These are phyloP conservation scores for Achaetomium macrosporum DNA, from an alignment of 2,329 filamentous ascomycete species.

Conservation along the genomic window DNA sequence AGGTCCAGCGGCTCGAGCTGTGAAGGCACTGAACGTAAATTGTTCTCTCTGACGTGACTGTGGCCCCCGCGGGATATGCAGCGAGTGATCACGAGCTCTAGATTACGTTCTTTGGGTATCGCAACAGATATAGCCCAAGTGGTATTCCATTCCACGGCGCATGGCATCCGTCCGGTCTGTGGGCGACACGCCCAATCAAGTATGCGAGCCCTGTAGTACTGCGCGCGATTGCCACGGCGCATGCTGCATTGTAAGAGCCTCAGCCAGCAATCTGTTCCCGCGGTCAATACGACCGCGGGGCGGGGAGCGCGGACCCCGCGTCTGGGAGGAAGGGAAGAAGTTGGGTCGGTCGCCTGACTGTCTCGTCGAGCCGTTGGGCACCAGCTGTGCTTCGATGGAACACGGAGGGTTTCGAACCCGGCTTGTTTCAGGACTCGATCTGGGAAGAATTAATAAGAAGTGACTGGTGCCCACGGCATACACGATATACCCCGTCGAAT, in stretches of 20 bases:
- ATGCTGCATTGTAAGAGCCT: conserved; percentile 3
- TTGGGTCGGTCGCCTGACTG: neutral
- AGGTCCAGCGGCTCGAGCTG: neutral
- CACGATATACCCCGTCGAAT: neutral
- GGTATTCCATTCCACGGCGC: neutral
- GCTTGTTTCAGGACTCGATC: conserved; percentile 7
- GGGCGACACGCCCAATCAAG: too few relatives aligned
- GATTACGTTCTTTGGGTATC: too few relatives aligned
- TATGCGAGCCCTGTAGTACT: neutral
- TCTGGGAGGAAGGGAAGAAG: neutral
- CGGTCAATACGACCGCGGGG: neutral
- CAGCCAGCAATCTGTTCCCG: conserved; percentile 1
- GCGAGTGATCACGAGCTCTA: conserved; percentile 3
- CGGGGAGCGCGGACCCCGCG: neutral
- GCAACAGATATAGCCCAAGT: neutral
- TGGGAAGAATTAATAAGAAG: neutral
- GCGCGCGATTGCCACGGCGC: neutral
- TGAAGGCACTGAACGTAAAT: too few relatives aligned
- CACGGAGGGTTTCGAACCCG: neutral
- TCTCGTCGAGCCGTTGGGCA: neutral
- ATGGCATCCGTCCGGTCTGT: too few relatives aligned
- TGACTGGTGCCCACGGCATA: too few relatives aligned
- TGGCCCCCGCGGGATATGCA: neutral
- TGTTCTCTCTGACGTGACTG: too few relatives aligned
- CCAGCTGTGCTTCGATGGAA: neutral